phyloP scores from a whole-genome alignment of 148 eudicot species.

The Chenopodium formosanum region DNA sequence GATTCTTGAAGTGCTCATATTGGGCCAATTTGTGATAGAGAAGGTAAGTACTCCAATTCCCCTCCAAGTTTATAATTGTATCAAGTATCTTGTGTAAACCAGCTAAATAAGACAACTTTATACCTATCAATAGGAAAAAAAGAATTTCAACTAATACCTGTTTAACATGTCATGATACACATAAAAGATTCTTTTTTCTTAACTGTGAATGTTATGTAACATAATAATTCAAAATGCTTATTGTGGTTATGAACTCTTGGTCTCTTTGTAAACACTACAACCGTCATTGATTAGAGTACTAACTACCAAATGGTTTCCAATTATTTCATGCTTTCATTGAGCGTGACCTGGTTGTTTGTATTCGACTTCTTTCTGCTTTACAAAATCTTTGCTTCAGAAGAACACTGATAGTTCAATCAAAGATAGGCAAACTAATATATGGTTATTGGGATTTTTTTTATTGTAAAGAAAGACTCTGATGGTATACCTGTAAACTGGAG shows the following conservation, averaged over 20 bases:
- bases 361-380: not conserved
- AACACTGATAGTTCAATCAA: not conserved
- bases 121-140: not conserved
- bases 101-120: not conserved
- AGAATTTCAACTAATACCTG: not conserved
- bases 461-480: not conserved
- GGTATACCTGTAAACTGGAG: not conserved
- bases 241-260: not conserved
- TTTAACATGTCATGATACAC: not conserved
- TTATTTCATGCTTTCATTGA: not conserved
- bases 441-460: not conserved
- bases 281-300: not conserved
- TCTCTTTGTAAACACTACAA: not conserved
- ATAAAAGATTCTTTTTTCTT: not conserved
- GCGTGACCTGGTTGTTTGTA: not conserved
- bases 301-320: not conserved
- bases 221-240: not conserved
- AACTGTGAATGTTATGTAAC: not conserved
- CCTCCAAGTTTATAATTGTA: conserved; percentile 4
- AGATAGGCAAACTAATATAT: not conserved
- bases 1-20: conserved; percentile 92
- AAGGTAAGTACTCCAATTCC: conserved; percentile 47
- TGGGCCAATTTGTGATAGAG: conserved; percentile 95
- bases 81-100: not conserved
- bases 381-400: not conserved